These are phyloP conservation scores for Talaromyces sp. DNA, from an alignment of 2,329 filamentous ascomycete genomes.

Conservation along the genomic window DNA sequence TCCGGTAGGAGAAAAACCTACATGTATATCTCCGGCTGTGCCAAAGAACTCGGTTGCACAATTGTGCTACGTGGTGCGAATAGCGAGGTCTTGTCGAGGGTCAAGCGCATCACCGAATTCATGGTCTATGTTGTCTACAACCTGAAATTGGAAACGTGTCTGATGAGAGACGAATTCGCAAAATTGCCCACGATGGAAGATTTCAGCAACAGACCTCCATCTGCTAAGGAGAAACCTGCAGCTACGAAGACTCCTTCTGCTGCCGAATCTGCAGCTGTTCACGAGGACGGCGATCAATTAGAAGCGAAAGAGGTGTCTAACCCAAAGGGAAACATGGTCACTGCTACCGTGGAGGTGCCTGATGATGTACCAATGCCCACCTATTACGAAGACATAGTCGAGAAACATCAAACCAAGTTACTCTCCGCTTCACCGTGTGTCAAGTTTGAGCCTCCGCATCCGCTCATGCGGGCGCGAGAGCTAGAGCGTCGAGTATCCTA, in stretches of 20 bases:
- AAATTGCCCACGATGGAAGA: slow-evolving; percentile 65
- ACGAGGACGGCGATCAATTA: slow-evolving; percentile 19
- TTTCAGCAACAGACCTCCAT: slow-evolving; percentile 28
- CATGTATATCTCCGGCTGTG: slow-evolving; percentile 88
- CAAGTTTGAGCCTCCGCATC: slow-evolving; percentile 87
- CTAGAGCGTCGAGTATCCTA: slow-evolving; percentile 81
- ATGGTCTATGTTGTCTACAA: slow-evolving; percentile 99
- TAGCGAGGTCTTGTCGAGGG: slow-evolving; percentile 64
- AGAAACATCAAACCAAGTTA: slow-evolving; percentile 88
- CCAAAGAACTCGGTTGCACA: slow-evolving; percentile 86
- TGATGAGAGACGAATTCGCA: slow-evolving; percentile 90
- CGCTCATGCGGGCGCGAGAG: slow-evolving; percentile 86
- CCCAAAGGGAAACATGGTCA: slow-evolving; percentile 19
- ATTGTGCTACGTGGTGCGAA: slow-evolving; percentile 84
- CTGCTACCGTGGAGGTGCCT: slow-evolving; percentile 52
- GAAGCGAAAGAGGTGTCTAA: slow-evolving; percentile 21
- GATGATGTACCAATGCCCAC: slow-evolving; percentile 82
- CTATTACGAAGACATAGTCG: slow-evolving; percentile 92
- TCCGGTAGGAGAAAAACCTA: slow-evolving; percentile 86
- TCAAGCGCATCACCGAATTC: slow-evolving; percentile 95
- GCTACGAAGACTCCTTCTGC: slow-evolving; percentile 9
- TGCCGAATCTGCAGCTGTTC: slow-evolving; percentile 9
- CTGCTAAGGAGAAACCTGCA: slow-evolving; percentile 17
- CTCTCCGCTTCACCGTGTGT: slow-evolving; percentile 95
- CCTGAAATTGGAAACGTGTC: slow-evolving; percentile 86